Evolutionary conservation across 331 rosid species (phyloP), one percentile per base, ranked within the genome.

Genomic region (Acacia concinna): DNA sequence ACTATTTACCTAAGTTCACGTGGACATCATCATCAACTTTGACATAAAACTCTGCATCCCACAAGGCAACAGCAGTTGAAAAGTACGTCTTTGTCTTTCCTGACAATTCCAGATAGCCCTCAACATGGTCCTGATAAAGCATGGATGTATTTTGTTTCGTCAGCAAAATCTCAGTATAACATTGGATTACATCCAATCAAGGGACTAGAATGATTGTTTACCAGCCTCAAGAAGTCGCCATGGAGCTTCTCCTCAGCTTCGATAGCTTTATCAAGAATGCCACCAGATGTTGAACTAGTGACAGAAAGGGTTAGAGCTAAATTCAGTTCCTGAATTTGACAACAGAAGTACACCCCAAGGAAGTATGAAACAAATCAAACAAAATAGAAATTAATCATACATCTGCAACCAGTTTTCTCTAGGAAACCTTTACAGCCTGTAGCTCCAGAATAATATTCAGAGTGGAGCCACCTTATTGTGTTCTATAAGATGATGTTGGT

Each of bases 1-100:
- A n/a, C 21, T 38, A 41, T 57, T 51, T 84, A 92, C 98, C 98
- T 89, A 94, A 85, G 73, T 94, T 94, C 74, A 92, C 94, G 79
- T 94, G 97, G 76, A 94, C 86, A 77, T 92, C 97, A 73, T 94
- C 98, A 52, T 94, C 98, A 78, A 92, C 98, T 89, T 94, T 94
- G 86, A 92, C 85, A 76, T 91, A 93, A 86, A 86, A 93, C 47
- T 91, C 97, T 23, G 98, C 95, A 87, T 93, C 93, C 97, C 97
- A 94, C 89, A 92, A 44, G 83, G 91, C 87, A 80, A 92, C 89
- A 75, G 91, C 97, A 30, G 97, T 90, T 23, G 92, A 82, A 85
- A 93, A 93, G 79, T 87, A 93, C 9, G 81, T 79, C 90, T 88
- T 93, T 35, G 97, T 93, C 84, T 93, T 93, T 57, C 93, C 94